A percentile compares a stretch with the other conserved stretches of the same genome.
phyloP scores from a whole-genome alignment of 78 protist genomes.

The Speleostelium caveatum region DNA sequence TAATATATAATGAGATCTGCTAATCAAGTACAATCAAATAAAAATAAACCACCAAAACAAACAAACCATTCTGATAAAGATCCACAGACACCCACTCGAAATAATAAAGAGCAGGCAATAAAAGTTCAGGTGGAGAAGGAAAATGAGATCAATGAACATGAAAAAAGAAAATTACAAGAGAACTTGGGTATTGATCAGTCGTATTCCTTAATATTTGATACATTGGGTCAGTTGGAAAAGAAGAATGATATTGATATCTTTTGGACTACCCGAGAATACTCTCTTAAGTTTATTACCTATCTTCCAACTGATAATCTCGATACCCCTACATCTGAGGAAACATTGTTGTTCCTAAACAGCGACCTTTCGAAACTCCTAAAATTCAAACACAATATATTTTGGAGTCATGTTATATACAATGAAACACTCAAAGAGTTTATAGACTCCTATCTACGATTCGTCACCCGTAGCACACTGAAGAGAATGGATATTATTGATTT shows the following conservation, averaged over 20 bases:
- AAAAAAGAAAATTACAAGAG: slow-evolving; percentile 11
- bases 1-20: no score
- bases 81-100: no score
- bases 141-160: slow-evolving; percentile 2
- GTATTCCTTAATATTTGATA: slow-evolving; percentile 21
- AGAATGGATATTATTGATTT: neutral
- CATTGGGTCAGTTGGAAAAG: slow-evolving; percentile 46
- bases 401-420: slow-evolving; percentile 37
- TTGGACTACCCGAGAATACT: slow-evolving; percentile 5
- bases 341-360: slow-evolving; percentile 13
- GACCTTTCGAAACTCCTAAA: slow-evolving; percentile 47
- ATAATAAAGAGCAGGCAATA: neutral
- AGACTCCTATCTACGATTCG: slow-evolving; percentile 34
- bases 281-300: slow-evolving; percentile 16
- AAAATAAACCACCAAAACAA: no score
- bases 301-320: slow-evolving; percentile 36
- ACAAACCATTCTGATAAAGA: no score
- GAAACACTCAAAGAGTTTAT: slow-evolving; percentile 14
- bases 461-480: neutral
- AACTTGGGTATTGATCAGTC: slow-evolving; percentile 28
- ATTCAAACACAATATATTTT: slow-evolving; percentile 37
- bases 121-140: slow-evolving; percentile 19
- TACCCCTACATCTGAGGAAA: slow-evolving; percentile 8
- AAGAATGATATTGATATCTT: slow-evolving; percentile 25
- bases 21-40: no score